Evolutionary conservation across 1,284 basidiomycete species (phyloP).

Genomic region (Rhodotorula sp.): DNA sequence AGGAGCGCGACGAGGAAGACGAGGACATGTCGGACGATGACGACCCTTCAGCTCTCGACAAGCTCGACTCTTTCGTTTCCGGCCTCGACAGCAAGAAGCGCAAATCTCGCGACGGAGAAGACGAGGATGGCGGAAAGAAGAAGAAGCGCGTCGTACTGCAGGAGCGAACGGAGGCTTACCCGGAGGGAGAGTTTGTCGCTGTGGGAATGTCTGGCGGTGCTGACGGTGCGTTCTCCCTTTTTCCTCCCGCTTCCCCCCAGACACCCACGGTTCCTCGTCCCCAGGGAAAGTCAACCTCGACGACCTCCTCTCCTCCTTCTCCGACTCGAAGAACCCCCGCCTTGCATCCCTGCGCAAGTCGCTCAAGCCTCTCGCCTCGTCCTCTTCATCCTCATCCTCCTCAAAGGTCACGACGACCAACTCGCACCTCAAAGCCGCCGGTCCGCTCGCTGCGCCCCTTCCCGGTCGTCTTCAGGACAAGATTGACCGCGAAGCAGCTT

Average conservation of each 20-base stretch:
- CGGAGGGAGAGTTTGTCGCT: conserved; percentile 57
- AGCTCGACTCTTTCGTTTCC: conserved; percentile 68
- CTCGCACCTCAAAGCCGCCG: conserved; percentile 51
- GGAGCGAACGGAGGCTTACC: conserved; percentile 70
- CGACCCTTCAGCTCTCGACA: conserved; percentile 57
- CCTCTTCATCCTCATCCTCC: conserved; percentile 9
- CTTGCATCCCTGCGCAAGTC: conserved; percentile 52
- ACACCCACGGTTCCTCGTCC: not conserved
- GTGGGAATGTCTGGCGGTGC: conserved; percentile 46
- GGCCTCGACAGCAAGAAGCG: conserved; percentile 71
- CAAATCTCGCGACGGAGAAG: conserved; percentile 54
- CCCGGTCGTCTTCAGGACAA: conserved; percentile 83
- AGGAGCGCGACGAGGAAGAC: conserved; percentile 57
- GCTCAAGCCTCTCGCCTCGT: conserved; percentile 57
- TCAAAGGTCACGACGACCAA: conserved; percentile 44
- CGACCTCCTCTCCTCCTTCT: conserved; percentile 66
- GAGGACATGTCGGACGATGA: conserved; percentile 37
- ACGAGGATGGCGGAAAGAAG: conserved; percentile 39
- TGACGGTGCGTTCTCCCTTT: conserved; percentile 44
- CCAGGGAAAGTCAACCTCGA: conserved; percentile 65
- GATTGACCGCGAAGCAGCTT: conserved; percentile 88
- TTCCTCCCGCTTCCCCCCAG: not conserved
- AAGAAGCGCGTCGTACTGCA: conserved; percentile 63
- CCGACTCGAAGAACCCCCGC: conserved; percentile 49
- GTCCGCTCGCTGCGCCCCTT: conserved; percentile 77